These are phyloP conservation scores for Paraphoma sp. DNA, from an alignment of 2,329 filamentous ascomycete species.

Conservation along the genomic window DNA sequence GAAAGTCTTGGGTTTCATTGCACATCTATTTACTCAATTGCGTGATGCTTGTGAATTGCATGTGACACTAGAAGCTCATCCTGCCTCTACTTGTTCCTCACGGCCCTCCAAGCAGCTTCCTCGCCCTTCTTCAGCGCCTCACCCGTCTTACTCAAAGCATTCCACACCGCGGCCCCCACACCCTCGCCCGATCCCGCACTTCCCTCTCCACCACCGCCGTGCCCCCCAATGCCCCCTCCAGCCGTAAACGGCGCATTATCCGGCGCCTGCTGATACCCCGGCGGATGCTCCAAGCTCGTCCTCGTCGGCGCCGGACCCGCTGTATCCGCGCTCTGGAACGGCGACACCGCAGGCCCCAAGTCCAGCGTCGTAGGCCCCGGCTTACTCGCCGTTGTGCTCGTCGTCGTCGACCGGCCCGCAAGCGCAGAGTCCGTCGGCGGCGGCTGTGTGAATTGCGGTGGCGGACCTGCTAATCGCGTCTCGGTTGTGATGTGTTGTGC, in stretches of 20 bases:
- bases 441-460: conserved; percentile 50
- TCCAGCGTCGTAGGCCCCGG: conserved; percentile 48
- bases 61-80: not conserved
- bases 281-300: conserved; percentile 50
- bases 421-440: conserved; percentile 47
- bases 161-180: conserved; percentile 44
- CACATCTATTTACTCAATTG: conserved; percentile 4
- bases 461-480: conserved; percentile 33
- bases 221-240: conserved; percentile 47
- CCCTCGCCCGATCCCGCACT: conserved; percentile 17
- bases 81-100: conserved; percentile 32
- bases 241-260: conserved; percentile 48
- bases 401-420: conserved; percentile 47
- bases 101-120: conserved; percentile 45
- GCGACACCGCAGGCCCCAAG: conserved; percentile 42
- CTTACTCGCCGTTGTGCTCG: conserved; percentile 28
- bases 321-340: conserved; percentile 30
- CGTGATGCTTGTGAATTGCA: conserved; percentile 13
- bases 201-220: conserved; percentile 30
- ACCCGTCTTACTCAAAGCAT: conserved; percentile 43
- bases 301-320: conserved; percentile 23
- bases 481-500: conserved; percentile 39
- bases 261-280: conserved; percentile 56
- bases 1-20: conserved; percentile 41
- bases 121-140: conserved; percentile 45